Conservation (phyloP, 495 filamentous ascomycete species). For the Chlorociboria aeruginascens region DNA sequence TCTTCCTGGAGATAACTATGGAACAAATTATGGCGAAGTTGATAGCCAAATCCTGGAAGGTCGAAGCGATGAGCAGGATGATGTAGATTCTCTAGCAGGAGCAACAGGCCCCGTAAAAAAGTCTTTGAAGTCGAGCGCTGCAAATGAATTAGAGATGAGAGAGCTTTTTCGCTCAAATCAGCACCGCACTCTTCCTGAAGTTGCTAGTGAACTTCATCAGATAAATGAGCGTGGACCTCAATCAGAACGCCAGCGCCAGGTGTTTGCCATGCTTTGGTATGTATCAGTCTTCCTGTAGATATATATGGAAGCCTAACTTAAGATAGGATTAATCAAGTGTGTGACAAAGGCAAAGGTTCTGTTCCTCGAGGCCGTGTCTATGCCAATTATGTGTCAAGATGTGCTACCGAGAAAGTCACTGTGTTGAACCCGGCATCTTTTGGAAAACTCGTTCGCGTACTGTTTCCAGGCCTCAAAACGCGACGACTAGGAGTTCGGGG, state of each 20-base stretch:
- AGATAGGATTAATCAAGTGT: slow-evolving; percentile 69
- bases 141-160: slow-evolving; percentile 85
- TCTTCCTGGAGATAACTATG: slow-evolving; percentile 37
- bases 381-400: slow-evolving; percentile 80
- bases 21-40: slow-evolving; percentile 46
- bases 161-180: slow-evolving; percentile 69
- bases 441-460: slow-evolving; percentile 89
- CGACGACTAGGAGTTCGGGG: slow-evolving; percentile 84
- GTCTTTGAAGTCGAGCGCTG: slow-evolving; percentile 57
- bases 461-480: slow-evolving; percentile 90
- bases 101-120: slow-evolving; percentile 44
- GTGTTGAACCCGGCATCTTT: slow-evolving; percentile 94
- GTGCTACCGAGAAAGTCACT: slow-evolving; percentile 82
- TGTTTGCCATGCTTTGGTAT: slow-evolving; percentile 97
- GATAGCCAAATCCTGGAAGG: slow-evolving; percentile 55
- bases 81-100: slow-evolving; percentile 46
- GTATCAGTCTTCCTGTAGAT: slow-evolving; percentile 13
- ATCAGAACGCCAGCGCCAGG: slow-evolving; percentile 88
- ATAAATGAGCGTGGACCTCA: slow-evolving; percentile 51
- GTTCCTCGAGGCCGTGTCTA: slow-evolving; percentile 90
- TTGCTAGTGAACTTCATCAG: slow-evolving; percentile 62
- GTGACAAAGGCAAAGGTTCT: slow-evolving; percentile 66
- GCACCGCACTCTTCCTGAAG: slow-evolving; percentile 62
- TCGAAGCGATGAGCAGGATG: slow-evolving; percentile 50
- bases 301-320: too few relatives aligned